Conservation (phyloP, 139 green algal species). For the Pleodorina starrii region DNA sequence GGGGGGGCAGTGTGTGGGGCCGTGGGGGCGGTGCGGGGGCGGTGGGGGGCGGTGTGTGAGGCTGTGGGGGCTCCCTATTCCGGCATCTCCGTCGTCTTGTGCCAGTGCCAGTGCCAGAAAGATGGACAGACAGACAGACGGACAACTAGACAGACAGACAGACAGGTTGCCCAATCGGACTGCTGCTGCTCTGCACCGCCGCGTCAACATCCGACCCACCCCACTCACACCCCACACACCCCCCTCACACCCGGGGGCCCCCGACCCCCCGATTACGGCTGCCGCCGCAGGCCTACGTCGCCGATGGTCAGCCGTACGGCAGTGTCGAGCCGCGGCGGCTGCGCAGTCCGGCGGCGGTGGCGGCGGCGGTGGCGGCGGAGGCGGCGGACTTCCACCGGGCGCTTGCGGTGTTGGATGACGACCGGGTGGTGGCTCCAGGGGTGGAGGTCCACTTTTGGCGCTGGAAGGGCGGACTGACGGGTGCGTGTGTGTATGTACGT, state of each 20-base stretch:
- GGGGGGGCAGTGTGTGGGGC: background rate
- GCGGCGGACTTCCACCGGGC: constrained; percentile 77
- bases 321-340: constrained; percentile 3
- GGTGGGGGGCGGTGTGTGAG: background rate
- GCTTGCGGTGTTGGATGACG: constrained; percentile 45
- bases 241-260: no score
- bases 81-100: no score
- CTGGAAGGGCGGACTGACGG: constrained; percentile 46
- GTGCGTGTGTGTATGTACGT: no score
- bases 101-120: no score
- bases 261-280: no score
- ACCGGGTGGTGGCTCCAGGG: constrained; percentile 18
- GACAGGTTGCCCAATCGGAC: no score
- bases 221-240: no score
- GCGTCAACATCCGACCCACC: no score
- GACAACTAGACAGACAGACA: no score
- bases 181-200: no score
- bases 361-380: constrained; percentile 67
- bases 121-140: no score
- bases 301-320: constrained; percentile 31
- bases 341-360: constrained; percentile 19
- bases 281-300: constrained; percentile 13
- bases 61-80: no score
- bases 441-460: constrained; percentile 54
- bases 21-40: background rate